Base-by-base conservation (phyloP, 441 rosid genomes). In the Mallotus japonicus region DNA sequence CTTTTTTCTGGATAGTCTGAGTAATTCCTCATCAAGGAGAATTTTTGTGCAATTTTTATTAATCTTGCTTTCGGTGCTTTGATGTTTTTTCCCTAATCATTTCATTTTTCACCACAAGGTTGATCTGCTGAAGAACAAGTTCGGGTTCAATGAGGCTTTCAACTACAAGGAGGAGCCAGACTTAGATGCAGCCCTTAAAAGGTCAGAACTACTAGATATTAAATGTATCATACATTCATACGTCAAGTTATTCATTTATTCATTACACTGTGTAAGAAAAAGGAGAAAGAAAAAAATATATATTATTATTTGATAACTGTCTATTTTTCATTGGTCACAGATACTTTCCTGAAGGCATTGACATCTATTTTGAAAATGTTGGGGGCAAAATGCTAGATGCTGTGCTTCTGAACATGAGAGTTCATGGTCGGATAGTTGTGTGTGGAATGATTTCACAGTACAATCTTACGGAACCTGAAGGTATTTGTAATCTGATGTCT, bases 91-190 rank as follows among this genome's bases (percentile, higher is more conserved):
- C 10, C 8, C 8, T 24, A 19, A 28, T 19, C 4, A 4, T 49
- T 68, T 56, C 20, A 24, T 47, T 73, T 19, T 13, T 65, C 2
- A 12, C 24, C 46, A 24, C 12, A 24, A 90, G 97, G 96, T 92
- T 69, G 87, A 91, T 76, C 77, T 91, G 65, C 76, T 93, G n/a
- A 89, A 87, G 85, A 78, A 75, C 65, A 81, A 83, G 77, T 85
- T 90, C 34, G 91, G 97, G 3, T 90, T 87, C 66, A 86, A 91
- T 77, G 94, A 85, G 47, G 98, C 96, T 28, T 91, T 93, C 80
- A 91, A 89, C 80, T 93, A 91, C 77, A 91, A 88, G 70, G 95
- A 91, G 67, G 94, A 93, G 77, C 47, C 81, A 24, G 89, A 93
- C 76, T 80, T 89, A 24, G 78, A 82, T 78, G 88, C 83, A 6